phyloP scores from a whole-genome alignment of 345 rosid genomes.

The Abelmoschus esculentus region DNA sequence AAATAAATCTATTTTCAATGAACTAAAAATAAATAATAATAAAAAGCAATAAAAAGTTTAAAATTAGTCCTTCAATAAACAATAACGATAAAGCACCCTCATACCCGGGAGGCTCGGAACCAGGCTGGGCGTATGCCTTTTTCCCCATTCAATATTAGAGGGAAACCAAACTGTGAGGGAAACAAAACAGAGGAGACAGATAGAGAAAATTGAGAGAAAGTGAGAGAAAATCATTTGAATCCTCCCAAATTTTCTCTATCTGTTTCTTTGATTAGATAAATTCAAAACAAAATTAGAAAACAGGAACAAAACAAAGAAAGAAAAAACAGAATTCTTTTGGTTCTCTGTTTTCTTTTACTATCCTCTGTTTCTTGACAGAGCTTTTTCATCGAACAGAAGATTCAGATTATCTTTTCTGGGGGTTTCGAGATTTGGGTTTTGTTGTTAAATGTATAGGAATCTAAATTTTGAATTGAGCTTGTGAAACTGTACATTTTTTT shows the following conservation, averaged over 20 bases:
- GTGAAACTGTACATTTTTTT: slow-evolving; percentile 4
- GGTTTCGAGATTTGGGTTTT: slow-evolving; percentile 1
- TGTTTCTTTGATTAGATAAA: neutral
- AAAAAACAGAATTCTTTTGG: slow-evolving; percentile 10
- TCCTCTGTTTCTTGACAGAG: slow-evolving; percentile 14
- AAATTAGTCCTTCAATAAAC: slow-evolving; percentile 26
- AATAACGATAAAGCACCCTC: neutral
- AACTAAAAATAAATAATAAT: neutral
- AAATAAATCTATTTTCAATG: neutral
- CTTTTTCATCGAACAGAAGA: neutral
- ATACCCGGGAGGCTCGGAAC: neutral
- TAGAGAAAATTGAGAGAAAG: slow-evolving; percentile 1
- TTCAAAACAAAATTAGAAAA: slow-evolving; percentile 9
- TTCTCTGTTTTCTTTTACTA: neutral
- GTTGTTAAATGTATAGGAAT: neutral
- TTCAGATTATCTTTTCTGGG: too few relatives aligned
- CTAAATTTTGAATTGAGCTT: neutral
- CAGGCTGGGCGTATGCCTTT: neutral
- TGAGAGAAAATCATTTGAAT: neutral
- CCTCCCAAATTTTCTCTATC: neutral
- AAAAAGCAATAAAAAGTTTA: neutral
- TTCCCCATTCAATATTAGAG: neutral
- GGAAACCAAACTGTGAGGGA: neutral
- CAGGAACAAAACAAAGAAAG: slow-evolving; percentile 19
- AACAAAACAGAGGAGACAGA: neutral